Base-by-base conservation (phyloP, 306 rosid species). In the Cucumis cinereus region DNA sequence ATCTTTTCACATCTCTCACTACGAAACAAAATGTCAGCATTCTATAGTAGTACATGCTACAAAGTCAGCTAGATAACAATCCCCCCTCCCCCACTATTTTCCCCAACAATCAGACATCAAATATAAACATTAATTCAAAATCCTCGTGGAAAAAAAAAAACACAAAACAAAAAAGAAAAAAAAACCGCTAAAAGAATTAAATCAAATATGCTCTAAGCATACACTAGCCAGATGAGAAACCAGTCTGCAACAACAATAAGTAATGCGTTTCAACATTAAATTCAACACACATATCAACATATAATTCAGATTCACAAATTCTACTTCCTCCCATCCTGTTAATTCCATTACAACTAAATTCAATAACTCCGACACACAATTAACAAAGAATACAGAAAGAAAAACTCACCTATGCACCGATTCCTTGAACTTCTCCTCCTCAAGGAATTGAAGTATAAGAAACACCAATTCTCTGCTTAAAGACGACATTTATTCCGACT, bases 391-490 rank as follows among this genome's bases (percentile, higher is more conserved):
- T 9, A 49, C 8, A 10, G 30, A 30, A 53, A 38, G 68, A 41
- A 53, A 26, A 9, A 28, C 89, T 86, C 67, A 93, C 98, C 58
- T 88, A 79, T 90, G 96, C 79, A 88, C 90, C 6, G 96, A 81
- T 64, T 86, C 96, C 64, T 85, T 85, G 69, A 88, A 90, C 77
- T 89, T 90, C 86, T 89, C 96, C 84, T 90, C 95, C 68, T 88
- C 93, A 45, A 93, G 88, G 86, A 93, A 93, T 75, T 90, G 98
- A 78, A 93, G 93, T 57, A 93, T 88, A 74, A 93, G 91, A 81
- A 90, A 87, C 84, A 90, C 96, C 89, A 93, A 81, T 88, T 93
- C 98, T 81, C 91, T 87, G 84, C 91, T 85, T 84, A 93, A 74
- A 86, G 93, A 86, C 79, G 96, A 73, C 98, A 90, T 90, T 43